Conservation (phyloP, 352 stramenopile species). For the Phytophthora uliginosa region DNA sequence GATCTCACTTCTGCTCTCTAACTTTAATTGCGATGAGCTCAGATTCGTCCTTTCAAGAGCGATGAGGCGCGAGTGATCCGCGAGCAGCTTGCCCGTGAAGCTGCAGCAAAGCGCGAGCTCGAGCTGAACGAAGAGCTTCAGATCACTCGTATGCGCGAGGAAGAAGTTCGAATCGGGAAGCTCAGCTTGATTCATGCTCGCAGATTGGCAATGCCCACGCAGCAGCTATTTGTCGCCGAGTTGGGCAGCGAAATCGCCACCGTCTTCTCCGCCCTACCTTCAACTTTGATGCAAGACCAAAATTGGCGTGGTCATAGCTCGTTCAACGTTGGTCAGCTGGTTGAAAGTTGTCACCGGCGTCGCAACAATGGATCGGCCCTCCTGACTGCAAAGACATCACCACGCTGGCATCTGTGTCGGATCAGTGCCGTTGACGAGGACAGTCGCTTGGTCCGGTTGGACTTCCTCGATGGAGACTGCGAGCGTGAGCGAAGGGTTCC, state of each 20-base stretch:
- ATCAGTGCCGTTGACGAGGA: conserved; percentile 40
- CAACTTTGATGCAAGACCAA: not conserved
- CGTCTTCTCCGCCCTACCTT: conserved; percentile 40
- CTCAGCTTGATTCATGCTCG: conserved; percentile 53
- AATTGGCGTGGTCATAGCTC: not conserved
- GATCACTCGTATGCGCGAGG: conserved; percentile 34
- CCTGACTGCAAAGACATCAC: not conserved
- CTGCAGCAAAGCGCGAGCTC: conserved; percentile 50
- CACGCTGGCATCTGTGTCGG: conserved; percentile 50
- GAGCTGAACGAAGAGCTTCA: conserved; percentile 58
- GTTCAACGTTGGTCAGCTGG: conserved; percentile 46
- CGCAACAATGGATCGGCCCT: conserved; percentile 37
- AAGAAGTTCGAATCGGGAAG: conserved; percentile 48
- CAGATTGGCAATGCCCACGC: conserved; percentile 44
- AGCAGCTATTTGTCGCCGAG: conserved; percentile 56
- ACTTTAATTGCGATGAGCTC: conserved; percentile 1
- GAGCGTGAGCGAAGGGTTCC: conserved; percentile 58
- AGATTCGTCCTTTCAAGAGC: conserved; percentile 74
- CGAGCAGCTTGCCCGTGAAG: conserved; percentile 53
- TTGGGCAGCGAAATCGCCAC: conserved; percentile 48
- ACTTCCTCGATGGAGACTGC: conserved; percentile 58
- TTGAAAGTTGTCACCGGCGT: conserved; percentile 63
- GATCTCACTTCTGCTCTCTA: not conserved
- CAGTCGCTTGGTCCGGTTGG: conserved; percentile 39
- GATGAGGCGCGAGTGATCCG: conserved; percentile 58